These are phyloP conservation scores for Neurospora crassa DNA, from an alignment of 2,329 filamentous ascomycete genomes.

Conservation along the genomic window DNA sequence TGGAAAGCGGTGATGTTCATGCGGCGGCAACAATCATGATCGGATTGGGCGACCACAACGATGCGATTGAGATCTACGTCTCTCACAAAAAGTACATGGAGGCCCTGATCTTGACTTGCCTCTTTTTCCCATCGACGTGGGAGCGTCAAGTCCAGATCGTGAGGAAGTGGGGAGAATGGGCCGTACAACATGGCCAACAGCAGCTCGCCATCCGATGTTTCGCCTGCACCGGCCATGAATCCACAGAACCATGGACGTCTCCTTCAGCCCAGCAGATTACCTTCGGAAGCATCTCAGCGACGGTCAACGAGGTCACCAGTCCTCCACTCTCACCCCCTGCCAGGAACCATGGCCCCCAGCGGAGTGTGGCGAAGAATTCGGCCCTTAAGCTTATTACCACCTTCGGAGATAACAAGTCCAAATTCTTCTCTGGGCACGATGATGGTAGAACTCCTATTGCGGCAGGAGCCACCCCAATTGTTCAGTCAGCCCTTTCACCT, in stretches of 20 bases:
- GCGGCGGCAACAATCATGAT: constrained; percentile 88
- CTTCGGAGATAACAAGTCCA: constrained; percentile 60
- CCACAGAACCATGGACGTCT: constrained; percentile 79
- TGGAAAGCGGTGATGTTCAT: constrained; percentile 85
- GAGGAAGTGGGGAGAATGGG: constrained; percentile 90
- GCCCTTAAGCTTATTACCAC: constrained; percentile 86
- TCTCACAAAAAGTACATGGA: constrained; percentile 90
- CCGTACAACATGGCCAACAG: constrained; percentile 76
- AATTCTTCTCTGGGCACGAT: constrained; percentile 50
- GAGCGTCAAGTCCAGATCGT: constrained; percentile 80
- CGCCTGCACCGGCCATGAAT: constrained; percentile 79
- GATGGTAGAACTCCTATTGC: constrained; percentile 66
- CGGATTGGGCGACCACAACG: constrained; percentile 82
- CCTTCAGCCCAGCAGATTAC: constrained; percentile 60
- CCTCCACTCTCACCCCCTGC: constrained; percentile 67
- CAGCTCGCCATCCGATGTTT: constrained; percentile 89
- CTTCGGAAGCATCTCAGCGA: constrained; percentile 41
- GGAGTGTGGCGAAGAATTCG: constrained; percentile 66
- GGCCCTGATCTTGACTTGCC: constrained; percentile 76
- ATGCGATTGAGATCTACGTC: constrained; percentile 93
- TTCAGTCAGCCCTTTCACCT: constrained; percentile 67
- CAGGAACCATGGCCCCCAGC: constrained; percentile 46
- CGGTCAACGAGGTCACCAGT: constrained; percentile 54
- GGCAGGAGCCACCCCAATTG: constrained; percentile 79
- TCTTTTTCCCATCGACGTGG: constrained; percentile 80